Evolutionary conservation across 306 rosid species (phyloP), one percentile per base, ranked within the genome.

Genomic region (Cucurbita ficifolia): DNA sequence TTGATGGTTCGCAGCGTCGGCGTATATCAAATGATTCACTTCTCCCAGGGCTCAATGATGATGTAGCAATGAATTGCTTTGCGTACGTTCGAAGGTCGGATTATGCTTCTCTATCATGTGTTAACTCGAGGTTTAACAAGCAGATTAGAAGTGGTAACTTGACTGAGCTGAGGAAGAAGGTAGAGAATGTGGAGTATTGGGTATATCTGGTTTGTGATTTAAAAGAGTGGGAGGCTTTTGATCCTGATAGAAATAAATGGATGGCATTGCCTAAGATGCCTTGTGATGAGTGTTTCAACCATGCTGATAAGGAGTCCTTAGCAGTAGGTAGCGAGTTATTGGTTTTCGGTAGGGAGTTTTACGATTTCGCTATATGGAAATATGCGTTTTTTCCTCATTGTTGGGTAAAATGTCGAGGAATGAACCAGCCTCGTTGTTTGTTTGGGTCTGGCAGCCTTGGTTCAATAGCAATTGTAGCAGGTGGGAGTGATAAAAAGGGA

Each of bases 231-330:
- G 96, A 79, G 75, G 92, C 87, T 5, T 94, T 84, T 79, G 87
- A 94, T 72, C 82, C 88, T 2, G 75, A 29, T 59, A 70, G 85
- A 55, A 84, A 83, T 74, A 89, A 81, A 76, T 94, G 98, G 98
- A 88, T 85, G 81, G 17, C 91, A 14, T 85, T 94, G 73, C 97
- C 98, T 53, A 86, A 82, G 82, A 91, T 89, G 71, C 98, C 98
- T 52, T 94, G 97, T 78, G 95, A 94, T 19, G 98, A 94, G 76
- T 94, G 97, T 74, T 94, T 94, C 72, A 89, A 87, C 79, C 91
- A 86, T 52, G 96, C 97, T 10, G 98, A 94, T 79, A 94, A 90
- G 81, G 98, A 94, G 87, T 94, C 95, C 45, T 78, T 94, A 85
- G 94, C 97, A 16, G 95, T 94, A 55, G 98, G 90, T 42, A 79